A percentile compares a stretch with the other conserved stretches of the same genome.
These are phyloP conservation scores for Aspergillus quadricinctus DNA, from an alignment of 2,329 filamentous ascomycete genomes.

Conservation along the genomic window DNA sequence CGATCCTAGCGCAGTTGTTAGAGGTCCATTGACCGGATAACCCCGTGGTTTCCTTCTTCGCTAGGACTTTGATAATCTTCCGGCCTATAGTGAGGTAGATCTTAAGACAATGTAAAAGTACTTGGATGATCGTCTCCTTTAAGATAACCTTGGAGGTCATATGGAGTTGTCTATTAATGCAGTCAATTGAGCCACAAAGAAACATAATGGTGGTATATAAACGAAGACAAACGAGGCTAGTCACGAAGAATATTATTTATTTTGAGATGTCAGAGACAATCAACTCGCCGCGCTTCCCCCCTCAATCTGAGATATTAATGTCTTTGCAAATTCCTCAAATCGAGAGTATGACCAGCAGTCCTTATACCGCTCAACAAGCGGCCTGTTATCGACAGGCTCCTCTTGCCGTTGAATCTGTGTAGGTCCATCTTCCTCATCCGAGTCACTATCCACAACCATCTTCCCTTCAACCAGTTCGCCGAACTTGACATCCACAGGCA, in stretches of 20 bases:
- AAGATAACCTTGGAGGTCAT: neutral
- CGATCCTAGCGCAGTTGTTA: too few relatives aligned
- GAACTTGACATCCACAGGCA: constrained; percentile 92
- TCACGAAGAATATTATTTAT: neutral
- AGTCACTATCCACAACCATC: constrained; percentile 21
- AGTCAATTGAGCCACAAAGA: neutral
- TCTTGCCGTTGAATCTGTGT: constrained; percentile 6
- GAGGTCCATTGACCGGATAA: too few relatives aligned
- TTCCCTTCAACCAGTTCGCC: constrained; percentile 73
- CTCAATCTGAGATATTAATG: constrained; percentile 26
- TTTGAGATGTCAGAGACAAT: neutral
- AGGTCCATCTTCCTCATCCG: constrained; percentile 21
- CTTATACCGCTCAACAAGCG: constrained; percentile 41
- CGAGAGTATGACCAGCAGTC: constrained; percentile 41
- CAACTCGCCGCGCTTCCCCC: constrained; percentile 1
- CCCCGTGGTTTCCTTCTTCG: too few relatives aligned
- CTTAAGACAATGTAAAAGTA: neutral
- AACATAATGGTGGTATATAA: neutral
- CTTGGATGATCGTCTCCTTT: neutral
- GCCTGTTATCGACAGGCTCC: constrained; percentile 23
- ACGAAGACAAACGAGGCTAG: neutral
- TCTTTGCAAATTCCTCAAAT: constrained; percentile 40
- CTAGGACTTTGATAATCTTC: too few relatives aligned
- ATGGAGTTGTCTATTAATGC: neutral
- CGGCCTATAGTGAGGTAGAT: too few relatives aligned